Base-by-base conservation (phyloP, 2,329 filamentous ascomycete species). In the Cordyceps militaris region DNA sequence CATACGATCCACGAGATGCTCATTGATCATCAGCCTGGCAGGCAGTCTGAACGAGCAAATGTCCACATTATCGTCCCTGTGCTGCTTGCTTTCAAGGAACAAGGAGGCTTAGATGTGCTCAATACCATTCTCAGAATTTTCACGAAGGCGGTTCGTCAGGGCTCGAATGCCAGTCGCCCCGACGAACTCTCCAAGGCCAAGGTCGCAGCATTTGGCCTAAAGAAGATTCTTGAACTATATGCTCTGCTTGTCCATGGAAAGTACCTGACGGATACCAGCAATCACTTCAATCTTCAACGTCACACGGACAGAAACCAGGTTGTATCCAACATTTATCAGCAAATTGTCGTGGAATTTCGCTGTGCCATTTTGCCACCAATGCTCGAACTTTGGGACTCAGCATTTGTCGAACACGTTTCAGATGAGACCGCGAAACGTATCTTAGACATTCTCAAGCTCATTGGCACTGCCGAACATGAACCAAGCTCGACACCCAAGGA, bases 331-430 rank as follows among this genome's bases (percentile, higher is more conserved):
- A 67, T 77, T 10, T 80, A 85, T 14, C 78, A 83, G 1, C 93
- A 97, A 65, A 88, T 97, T 57, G 76, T 97, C 14, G 85, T 97
- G 6, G 93, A 97, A 69, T 74, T 97, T 43, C 87, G 94, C 43
- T 84, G 88, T 73, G 83, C 86, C 26, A 83, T 97, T 26, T 74
- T 97, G 14, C 89, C 91, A 0, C 83, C 87, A 47, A 81, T 94
- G 42, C 81, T 82, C 58, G 81, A 86, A 48, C 81, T 97, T 28
- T 99, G 94, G 95, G 85, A 90, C 63, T 95, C 91, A 1, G 78
- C 84, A 26, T 83, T 96, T 49, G 83, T 94, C 19, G 91, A 96
- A 64, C 92, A 90, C 65, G 83, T 91, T 1, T 85, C 88, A 3
- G 86, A 85, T 24, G 80, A 85, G 23, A 88, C 92, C 43, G 83